These are phyloP conservation scores for Leishmania arabica DNA, from an alignment of 208 protist genomes.

Conservation along the genomic window DNA sequence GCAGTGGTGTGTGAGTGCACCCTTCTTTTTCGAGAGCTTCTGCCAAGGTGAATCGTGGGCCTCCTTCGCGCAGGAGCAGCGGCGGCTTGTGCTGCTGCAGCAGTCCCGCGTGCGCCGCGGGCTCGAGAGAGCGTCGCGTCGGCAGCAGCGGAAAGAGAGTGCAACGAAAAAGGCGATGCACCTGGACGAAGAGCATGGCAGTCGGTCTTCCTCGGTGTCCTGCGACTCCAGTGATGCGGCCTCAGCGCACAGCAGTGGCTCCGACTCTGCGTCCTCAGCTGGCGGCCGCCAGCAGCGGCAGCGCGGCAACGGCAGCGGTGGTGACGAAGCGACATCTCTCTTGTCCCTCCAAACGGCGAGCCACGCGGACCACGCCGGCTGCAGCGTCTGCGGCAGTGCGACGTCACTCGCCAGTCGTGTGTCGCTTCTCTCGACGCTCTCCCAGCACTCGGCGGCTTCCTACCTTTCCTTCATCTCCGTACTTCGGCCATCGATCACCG, in stretches of 20 bases:
- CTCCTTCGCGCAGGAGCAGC: conserved; percentile 82
- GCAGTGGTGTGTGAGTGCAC: conserved; percentile 67
- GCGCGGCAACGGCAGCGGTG: neutral
- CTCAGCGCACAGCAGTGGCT: neutral
- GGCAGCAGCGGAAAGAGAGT: conserved; percentile 12
- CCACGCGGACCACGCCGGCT: neutral
- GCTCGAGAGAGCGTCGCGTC: conserved; percentile 13
- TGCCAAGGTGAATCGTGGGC: conserved; percentile 75
- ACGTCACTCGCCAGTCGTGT: conserved; percentile 68
- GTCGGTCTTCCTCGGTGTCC: conserved; percentile 13
- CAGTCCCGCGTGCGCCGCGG: conserved; percentile 49
- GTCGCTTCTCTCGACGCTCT: conserved; percentile 85
- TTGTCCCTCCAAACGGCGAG: conserved; percentile 20
- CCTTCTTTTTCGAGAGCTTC: conserved; percentile 84
- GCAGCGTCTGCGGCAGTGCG: conserved; percentile 25
- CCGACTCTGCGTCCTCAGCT: neutral
- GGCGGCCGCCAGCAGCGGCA: neutral
- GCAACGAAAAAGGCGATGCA: neutral
- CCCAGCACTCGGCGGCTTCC: conserved; percentile 64
- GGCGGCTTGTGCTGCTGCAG: conserved; percentile 60
- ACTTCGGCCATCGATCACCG: conserved; percentile 47
- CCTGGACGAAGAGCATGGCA: neutral
- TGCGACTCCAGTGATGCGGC: conserved; percentile 7
- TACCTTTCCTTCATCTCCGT: conserved; percentile 85
- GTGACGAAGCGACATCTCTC: conserved; percentile 22